A percentile compares a stretch with the other conserved stretches of the same genome.
These are phyloP conservation scores for Hymenoscyphus linearis DNA, from an alignment of 2,329 filamentous ascomycete genomes.

Conservation along the genomic window DNA sequence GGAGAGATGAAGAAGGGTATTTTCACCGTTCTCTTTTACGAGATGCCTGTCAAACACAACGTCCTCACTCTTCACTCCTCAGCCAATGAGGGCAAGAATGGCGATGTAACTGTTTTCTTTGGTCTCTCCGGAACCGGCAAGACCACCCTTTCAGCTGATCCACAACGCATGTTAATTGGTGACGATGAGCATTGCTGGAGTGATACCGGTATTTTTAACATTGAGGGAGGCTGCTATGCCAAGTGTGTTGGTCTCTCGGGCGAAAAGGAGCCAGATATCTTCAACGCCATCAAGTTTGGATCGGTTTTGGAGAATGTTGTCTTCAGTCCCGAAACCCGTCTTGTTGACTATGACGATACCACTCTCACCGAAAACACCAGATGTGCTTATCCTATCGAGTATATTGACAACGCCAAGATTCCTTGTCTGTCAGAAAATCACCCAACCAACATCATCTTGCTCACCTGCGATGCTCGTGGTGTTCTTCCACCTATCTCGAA, in stretches of 20 bases:
- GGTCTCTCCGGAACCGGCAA: conserved; percentile 97
- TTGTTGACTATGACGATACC: conserved; percentile 91
- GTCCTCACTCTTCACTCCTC: conserved; percentile 97
- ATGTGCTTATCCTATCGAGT: conserved; percentile 98
- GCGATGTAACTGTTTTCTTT: conserved; percentile 98
- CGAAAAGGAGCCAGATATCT: conserved; percentile 99
- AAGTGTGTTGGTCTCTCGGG: conserved; percentile 96
- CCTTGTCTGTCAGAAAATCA: conserved; percentile 84
- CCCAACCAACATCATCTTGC: conserved; percentile 94
- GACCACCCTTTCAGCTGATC: conserved; percentile 95
- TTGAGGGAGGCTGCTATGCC: conserved; percentile 98
- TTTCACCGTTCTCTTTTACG: conserved; percentile 99
- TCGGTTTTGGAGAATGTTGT: conserved; percentile 98
- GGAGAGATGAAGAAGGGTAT: conserved; percentile 98
- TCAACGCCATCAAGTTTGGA: conserved; percentile 90
- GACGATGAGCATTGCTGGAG: conserved; percentile 99
- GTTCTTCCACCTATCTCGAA: conserved; percentile 97
- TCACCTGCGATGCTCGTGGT: conserved; percentile 96
- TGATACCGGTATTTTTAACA: conserved; percentile 96
- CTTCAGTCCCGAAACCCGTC: conserved; percentile 83
- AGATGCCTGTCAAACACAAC: conserved; percentile 99
- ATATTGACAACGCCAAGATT: conserved; percentile 98
- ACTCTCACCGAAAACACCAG: conserved; percentile 98
- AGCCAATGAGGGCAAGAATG: conserved; percentile 90
- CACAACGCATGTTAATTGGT: conserved; percentile 91